Evolutionary conservation across 2,329 filamentous ascomycete species (phyloP), one percentile per base, ranked within the genome.

Genomic region (Clarireedia monteithiana): DNA sequence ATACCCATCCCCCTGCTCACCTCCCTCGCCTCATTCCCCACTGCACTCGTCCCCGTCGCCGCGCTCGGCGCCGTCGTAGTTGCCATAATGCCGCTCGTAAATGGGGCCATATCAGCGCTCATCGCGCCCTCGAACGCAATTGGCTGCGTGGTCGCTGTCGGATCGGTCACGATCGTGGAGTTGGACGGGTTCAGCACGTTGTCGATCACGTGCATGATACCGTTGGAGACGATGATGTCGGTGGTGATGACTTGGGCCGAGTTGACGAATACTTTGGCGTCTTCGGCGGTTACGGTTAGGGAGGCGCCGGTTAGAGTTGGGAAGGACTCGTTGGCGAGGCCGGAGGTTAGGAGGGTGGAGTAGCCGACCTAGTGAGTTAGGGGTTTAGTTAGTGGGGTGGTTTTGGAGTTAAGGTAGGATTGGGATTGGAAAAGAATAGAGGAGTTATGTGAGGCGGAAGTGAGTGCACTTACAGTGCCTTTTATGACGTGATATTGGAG

Each of bases 101-200:
- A 78, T 1, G 69, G 70, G 5, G 63, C 57, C 6, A 63, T 55
- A 2, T 52, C 57, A 0, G 54, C 64, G 6, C 44, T 46, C 7
- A 57, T 63, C 5, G 68, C 65, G 15, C 58, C 63, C 0, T 65
- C 62, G 49, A 68, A 72, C 0, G 66, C 71, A 5, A 74, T 70
- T 10, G 64, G 60, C 40, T 74, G 70, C 4, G 68, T 70, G 24
- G 63, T 64, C 1, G 68, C 59, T 3, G 64, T 66, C 6, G 72
- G 70, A 48, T 77, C 68, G 0, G 75, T 75, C 17, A 61, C 58
- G 3, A 65, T 68, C 2, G 61, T 62, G 14, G 69, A 57, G 4
- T 66, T 70, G 39, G 74, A 66, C 1, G 75, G 76, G 63, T 75
- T 78, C 30, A 80, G 68, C 6, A 78, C 75, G 56, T 72, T 74